phyloP scores from a whole-genome alignment of 257 asterid genomes.

The Solanum microdontum region DNA sequence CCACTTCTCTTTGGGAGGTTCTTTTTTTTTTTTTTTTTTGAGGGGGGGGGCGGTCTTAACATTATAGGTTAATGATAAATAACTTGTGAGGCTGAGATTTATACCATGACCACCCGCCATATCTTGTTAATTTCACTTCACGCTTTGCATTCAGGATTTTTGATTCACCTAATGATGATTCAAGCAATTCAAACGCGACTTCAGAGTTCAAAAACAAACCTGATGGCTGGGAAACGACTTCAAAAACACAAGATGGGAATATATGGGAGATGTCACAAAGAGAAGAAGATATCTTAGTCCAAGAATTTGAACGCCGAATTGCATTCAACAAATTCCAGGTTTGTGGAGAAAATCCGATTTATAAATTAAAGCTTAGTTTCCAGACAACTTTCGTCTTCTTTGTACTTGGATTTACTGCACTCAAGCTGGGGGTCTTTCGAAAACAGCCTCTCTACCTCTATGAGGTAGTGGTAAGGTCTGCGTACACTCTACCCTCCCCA shows the following conservation, averaged over 20 bases:
- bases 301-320: conserved; percentile 90
- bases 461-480: no score
- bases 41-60: neutral
- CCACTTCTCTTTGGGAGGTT: neutral
- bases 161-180: conserved; percentile 51
- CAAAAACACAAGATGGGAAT: conserved; percentile 57
- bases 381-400: no score
- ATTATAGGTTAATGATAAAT: neutral
- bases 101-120: neutral
- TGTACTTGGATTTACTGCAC: no score
- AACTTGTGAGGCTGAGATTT: neutral
- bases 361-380: neutral
- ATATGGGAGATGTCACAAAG: conserved; percentile 94
- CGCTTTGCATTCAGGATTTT: conserved; percentile 40
- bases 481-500: no score
- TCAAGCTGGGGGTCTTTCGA: no score
- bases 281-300: conserved; percentile 89
- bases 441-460: no score
- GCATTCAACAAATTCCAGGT: conserved; percentile 95
- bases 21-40: no score
- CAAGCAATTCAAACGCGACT: conserved; percentile 25
- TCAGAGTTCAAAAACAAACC: conserved; percentile 72
- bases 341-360: neutral
- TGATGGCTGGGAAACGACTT: conserved; percentile 88
- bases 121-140: neutral